Percentiles rank a stretch among this genome's conserved stretches.
Evolutionary conservation across 768 basidiomycete species (phyloP).

Genomic region (Phanerochaete carnosa): DNA sequence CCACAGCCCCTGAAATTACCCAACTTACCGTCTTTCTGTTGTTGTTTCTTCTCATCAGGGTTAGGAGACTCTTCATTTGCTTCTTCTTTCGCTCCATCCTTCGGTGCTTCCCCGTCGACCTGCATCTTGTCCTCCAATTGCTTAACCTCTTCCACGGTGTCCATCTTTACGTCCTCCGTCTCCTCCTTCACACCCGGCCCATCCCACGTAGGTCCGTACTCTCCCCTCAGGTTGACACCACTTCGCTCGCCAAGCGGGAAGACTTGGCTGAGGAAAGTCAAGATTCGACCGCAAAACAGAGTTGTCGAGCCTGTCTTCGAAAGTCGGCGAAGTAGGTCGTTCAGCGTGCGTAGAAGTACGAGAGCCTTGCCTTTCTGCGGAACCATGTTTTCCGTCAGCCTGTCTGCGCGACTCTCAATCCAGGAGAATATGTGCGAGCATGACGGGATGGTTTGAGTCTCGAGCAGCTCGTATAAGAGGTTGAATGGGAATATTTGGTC

Average conservation of each 20-base stretch:
- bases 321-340: slow-evolving; percentile 81
- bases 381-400: slow-evolving; percentile 74
- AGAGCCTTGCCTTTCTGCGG: slow-evolving; percentile 89
- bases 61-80: neutral
- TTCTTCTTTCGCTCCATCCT: neutral
- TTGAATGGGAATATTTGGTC: slow-evolving; percentile 71
- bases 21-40: slow-evolving; percentile 60
- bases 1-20: neutral
- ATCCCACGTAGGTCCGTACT: slow-evolving; percentile 80
- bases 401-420: slow-evolving; percentile 70
- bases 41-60: slow-evolving; percentile 32
- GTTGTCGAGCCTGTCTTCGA: slow-evolving; percentile 86
- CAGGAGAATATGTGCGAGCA: slow-evolving; percentile 88
- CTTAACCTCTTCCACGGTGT: slow-evolving; percentile 23
- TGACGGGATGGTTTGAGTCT: slow-evolving; percentile 80
- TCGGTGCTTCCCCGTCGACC: slow-evolving; percentile 46
- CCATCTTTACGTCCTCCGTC: slow-evolving; percentile 31
- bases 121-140: slow-evolving; percentile 53
- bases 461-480: slow-evolving; percentile 77
- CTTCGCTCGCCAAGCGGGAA: slow-evolving; percentile 88
- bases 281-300: slow-evolving; percentile 84
- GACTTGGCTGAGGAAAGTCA: slow-evolving; percentile 81
- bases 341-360: slow-evolving; percentile 77
- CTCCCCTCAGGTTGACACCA: slow-evolving; percentile 88
- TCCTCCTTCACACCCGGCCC: slow-evolving; percentile 40